phyloP scores from a whole-genome alignment of 2,329 filamentous ascomycete species.

The Hymenotorrendiella dingleyae region DNA sequence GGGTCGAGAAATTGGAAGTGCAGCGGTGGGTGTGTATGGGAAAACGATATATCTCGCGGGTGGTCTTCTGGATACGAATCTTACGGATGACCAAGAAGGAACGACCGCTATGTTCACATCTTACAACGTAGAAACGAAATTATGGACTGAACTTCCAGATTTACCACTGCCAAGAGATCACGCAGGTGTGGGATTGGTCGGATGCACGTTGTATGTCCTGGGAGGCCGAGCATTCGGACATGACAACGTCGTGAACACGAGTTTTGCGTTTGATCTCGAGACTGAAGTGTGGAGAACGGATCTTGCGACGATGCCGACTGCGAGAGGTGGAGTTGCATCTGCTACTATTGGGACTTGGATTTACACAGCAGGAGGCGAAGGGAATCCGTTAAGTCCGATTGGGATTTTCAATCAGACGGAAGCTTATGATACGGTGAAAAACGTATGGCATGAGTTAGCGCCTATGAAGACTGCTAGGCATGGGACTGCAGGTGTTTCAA shows the following conservation, averaged over 20 bases:
- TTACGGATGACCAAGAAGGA: not conserved
- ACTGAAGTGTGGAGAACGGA: constrained; percentile 21
- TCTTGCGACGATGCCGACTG: constrained; percentile 31
- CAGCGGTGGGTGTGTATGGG: constrained; percentile 28
- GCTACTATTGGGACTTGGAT: constrained; percentile 26
- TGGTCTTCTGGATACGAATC: constrained; percentile 27
- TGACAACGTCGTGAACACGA: constrained; percentile 30
- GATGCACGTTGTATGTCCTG: constrained; percentile 31
- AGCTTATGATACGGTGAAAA: constrained; percentile 26
- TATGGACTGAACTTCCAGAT: constrained; percentile 28
- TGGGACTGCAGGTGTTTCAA: constrained; percentile 29
- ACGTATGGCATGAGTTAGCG: constrained; percentile 23
- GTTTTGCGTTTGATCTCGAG: constrained; percentile 32
- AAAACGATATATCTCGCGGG: constrained; percentile 34
- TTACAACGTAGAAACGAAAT: constrained; percentile 27
- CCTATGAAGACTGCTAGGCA: constrained; percentile 32
- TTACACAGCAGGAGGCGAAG: constrained; percentile 36
- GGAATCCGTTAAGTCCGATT: constrained; percentile 19
- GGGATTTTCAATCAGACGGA: constrained; percentile 31
- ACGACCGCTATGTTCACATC: constrained; percentile 9
- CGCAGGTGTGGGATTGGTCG: constrained; percentile 29
- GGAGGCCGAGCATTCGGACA: constrained; percentile 22
- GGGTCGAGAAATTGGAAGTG: constrained; percentile 29
- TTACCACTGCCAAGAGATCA: constrained; percentile 35
- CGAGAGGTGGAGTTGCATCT: constrained; percentile 31